phyloP scores from a whole-genome alignment of 176 grass and related monocot species.

The Poa annua region DNA sequence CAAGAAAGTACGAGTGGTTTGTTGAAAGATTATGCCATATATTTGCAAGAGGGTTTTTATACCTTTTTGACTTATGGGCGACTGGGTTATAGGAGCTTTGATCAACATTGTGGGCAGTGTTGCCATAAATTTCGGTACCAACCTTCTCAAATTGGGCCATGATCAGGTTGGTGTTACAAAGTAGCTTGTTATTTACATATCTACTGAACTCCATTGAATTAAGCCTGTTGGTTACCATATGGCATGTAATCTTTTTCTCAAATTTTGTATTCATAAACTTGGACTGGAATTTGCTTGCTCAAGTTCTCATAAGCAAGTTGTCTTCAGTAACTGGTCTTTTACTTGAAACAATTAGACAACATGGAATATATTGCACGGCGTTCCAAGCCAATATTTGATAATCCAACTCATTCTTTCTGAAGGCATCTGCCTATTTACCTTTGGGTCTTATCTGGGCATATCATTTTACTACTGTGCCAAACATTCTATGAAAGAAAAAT shows the following conservation, averaged over 20 bases:
- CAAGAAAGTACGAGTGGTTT: slow-evolving; percentile 26
- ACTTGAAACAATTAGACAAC: slow-evolving; percentile 7
- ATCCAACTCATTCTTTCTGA: slow-evolving; percentile 17
- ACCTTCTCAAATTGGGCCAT: slow-evolving; percentile 98
- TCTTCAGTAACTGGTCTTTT: slow-evolving; percentile 33
- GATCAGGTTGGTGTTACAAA: slow-evolving; percentile 77
- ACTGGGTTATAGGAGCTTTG: slow-evolving; percentile 94
- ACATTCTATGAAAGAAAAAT: slow-evolving; percentile 11
- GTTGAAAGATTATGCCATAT: slow-evolving; percentile 43
- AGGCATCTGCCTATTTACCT: neutral
- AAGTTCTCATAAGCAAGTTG: slow-evolving; percentile 9
- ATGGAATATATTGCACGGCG: neutral
- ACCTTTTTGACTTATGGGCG: slow-evolving; percentile 67
- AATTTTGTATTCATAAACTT: neutral
- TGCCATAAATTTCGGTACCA: slow-evolving; percentile 98
- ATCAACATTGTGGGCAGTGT: slow-evolving; percentile 98
- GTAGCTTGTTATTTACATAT: slow-evolving; percentile 24
- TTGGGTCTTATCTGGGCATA: slow-evolving; percentile 18
- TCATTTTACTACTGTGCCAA: neutral
- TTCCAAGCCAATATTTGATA: neutral
- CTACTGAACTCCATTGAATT: neutral
- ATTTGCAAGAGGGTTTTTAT: slow-evolving; percentile 37
- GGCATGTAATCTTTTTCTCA: neutral
- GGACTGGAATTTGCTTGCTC: slow-evolving; percentile 4
- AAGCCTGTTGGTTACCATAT: neutral